Percentiles rank a stretch among this genome's conserved stretches.
phyloP scores from a whole-genome alignment of 2,329 filamentous ascomycete species.

The Paracorniculantispora psalliotae region DNA sequence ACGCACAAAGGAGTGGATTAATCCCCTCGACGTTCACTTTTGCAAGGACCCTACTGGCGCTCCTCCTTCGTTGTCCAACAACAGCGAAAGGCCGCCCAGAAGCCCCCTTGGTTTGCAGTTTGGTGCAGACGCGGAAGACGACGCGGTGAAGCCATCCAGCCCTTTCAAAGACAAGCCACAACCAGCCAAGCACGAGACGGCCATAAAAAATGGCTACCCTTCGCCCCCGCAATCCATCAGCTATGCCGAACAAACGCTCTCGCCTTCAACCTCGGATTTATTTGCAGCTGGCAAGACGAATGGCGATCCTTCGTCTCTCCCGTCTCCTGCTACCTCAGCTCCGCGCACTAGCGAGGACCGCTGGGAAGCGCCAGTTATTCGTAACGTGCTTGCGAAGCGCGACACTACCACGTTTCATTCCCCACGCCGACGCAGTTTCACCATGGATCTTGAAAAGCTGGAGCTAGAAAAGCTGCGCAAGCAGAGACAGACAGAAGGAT shows the following conservation, averaged over 20 bases:
- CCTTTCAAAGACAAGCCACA: neutral
- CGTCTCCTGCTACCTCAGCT: constrained; percentile 39
- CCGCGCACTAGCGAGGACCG: constrained; percentile 37
- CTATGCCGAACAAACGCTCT: constrained; percentile 21
- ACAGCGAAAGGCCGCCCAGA: constrained; percentile 24
- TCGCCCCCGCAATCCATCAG: constrained; percentile 35
- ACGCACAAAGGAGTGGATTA: constrained; percentile 37
- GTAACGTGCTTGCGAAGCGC: constrained; percentile 44
- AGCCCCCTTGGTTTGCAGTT: constrained; percentile 39
- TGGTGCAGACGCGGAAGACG: constrained; percentile 10
- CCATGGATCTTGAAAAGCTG: constrained; percentile 40
- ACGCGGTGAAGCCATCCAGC: constrained; percentile 18
- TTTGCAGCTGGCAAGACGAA: constrained; percentile 2
- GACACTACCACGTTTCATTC: constrained; percentile 45
- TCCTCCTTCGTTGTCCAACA: constrained; percentile 18
- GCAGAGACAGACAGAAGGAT: constrained; percentile 26
- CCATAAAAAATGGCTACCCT: constrained; percentile 26
- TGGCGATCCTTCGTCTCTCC: constrained; percentile 29
- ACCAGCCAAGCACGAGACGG: neutral
- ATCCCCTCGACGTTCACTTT: constrained; percentile 45
- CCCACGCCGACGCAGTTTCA: constrained; percentile 43
- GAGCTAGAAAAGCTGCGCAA: constrained; percentile 20
- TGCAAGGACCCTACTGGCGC: constrained; percentile 23
- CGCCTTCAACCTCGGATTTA: constrained; percentile 14
- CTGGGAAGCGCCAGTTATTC: constrained; percentile 38